Conservation (phyloP, 768 basidiomycete genomes). For the Mycena capillaripes region DNA sequence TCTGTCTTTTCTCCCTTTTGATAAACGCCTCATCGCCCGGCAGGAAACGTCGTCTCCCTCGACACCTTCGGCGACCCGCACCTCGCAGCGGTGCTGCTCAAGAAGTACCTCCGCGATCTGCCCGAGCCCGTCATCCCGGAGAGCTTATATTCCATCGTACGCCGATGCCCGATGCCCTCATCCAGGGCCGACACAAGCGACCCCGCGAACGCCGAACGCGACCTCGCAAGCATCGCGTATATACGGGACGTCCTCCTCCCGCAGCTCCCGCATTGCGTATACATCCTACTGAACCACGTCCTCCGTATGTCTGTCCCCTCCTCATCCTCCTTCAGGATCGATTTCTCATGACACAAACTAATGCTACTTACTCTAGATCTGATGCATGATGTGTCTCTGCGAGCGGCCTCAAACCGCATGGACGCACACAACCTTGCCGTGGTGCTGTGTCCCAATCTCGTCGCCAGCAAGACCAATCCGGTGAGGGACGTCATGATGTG, state of each 20-base stretch:
- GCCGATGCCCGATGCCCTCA: slow-evolving; percentile 71
- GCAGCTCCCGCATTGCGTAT: slow-evolving; percentile 76
- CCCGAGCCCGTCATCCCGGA: slow-evolving; percentile 87
- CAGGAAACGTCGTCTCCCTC: slow-evolving; percentile 85
- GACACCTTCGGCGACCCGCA: slow-evolving; percentile 83
- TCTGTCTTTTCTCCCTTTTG: background rate
- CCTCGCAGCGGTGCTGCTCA: slow-evolving; percentile 87
- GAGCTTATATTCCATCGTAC: slow-evolving; percentile 72
- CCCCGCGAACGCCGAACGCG: slow-evolving; percentile 49
- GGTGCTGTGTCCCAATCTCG: slow-evolving; percentile 85
- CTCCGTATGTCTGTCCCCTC: slow-evolving; percentile 63
- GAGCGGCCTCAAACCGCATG: slow-evolving; percentile 80
- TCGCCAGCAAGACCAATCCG: slow-evolving; percentile 73
- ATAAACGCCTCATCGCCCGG: slow-evolving; percentile 17
- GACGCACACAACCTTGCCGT: slow-evolving; percentile 87
- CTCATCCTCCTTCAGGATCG: background rate
- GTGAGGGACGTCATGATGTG: slow-evolving; percentile 84
- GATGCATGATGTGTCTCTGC: slow-evolving; percentile 83
- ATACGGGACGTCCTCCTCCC: slow-evolving; percentile 79
- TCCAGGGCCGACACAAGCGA: slow-evolving; percentile 50
- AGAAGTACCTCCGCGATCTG: slow-evolving; percentile 88
- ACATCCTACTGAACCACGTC: slow-evolving; percentile 80
- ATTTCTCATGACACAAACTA: no score
- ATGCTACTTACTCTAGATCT: slow-evolving; percentile 63
- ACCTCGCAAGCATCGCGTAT: slow-evolving; percentile 72